Conservation (phyloP, 495 filamentous ascomycete genomes). For the Penicillium pulvis region DNA sequence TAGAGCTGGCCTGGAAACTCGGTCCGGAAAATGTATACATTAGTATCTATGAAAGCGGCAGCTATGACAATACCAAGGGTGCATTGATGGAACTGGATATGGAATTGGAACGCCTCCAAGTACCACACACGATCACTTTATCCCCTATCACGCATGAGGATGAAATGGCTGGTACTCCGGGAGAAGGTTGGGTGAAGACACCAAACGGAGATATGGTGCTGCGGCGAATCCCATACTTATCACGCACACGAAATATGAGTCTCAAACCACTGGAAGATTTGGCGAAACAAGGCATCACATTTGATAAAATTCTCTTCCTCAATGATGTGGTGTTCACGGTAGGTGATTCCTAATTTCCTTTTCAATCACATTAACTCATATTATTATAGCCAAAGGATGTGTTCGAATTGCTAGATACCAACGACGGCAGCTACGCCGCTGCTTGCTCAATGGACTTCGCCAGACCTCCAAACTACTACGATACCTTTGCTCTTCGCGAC, state of each 20-base stretch:
- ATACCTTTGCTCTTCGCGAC: slow-evolving; percentile 85
- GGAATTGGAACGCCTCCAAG: slow-evolving; percentile 53
- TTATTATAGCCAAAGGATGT: slow-evolving; percentile 58
- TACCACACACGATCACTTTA: slow-evolving; percentile 56
- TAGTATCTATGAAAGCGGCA: slow-evolving; percentile 70
- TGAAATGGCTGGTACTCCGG: slow-evolving; percentile 43
- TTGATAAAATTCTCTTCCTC: slow-evolving; percentile 72
- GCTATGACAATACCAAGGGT: slow-evolving; percentile 69
- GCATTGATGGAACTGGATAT: slow-evolving; percentile 61
- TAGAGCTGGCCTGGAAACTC: slow-evolving; percentile 56
- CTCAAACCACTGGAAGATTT: slow-evolving; percentile 50
- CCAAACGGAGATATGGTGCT: slow-evolving; percentile 53
- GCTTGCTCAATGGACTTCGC: slow-evolving; percentile 81
- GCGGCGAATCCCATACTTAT: slow-evolving; percentile 70
- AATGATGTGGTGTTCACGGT: slow-evolving; percentile 78
- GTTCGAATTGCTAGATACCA: slow-evolving; percentile 68
- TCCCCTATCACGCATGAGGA: slow-evolving; percentile 57
- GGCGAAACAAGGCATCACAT: slow-evolving; percentile 47
- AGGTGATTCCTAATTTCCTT: slow-evolving; percentile 13
- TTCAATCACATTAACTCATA: neutral
- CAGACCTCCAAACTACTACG: slow-evolving; percentile 70
- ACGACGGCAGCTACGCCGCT: slow-evolving; percentile 72
- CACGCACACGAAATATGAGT: slow-evolving; percentile 61
- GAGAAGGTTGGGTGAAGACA: slow-evolving; percentile 60
- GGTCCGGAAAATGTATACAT: slow-evolving; percentile 71